phyloP scores from a whole-genome alignment of 1,139 yeast species.

The Yarrowia galli region DNA sequence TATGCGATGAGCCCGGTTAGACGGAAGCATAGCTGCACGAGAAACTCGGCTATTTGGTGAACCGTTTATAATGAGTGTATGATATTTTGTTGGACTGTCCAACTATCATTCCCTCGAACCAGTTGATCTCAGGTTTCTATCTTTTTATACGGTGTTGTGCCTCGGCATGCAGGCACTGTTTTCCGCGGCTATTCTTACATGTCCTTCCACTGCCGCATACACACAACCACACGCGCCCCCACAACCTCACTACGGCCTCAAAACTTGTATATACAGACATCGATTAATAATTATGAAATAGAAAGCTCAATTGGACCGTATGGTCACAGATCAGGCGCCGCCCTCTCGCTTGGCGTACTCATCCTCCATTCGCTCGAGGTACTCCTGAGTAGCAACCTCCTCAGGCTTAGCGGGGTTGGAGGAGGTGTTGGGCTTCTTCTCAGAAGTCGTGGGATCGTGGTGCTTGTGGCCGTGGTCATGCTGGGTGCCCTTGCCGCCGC shows the following conservation, averaged over 20 bases:
- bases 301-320: neutral
- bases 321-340: slow-evolving; percentile 42
- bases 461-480: slow-evolving; percentile 24
- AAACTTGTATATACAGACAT: neutral
- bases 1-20: slow-evolving; percentile 11
- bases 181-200: too few species aligned
- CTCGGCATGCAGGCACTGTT: too few species aligned
- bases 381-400: slow-evolving; percentile 41
- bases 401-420: slow-evolving; percentile 29
- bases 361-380: slow-evolving; percentile 45
- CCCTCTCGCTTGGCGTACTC: slow-evolving; percentile 47
- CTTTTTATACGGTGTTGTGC: too few species aligned
- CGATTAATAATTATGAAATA: neutral
- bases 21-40: too few species aligned
- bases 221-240: too few species aligned
- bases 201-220: too few species aligned
- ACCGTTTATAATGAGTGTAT: too few species aligned
- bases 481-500: slow-evolving; percentile 4
- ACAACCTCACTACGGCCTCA: too few species aligned
- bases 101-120: too few species aligned
- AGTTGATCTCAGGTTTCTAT: too few species aligned
- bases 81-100: too few species aligned
- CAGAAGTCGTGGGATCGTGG: slow-evolving; percentile 6
- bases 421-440: slow-evolving; percentile 19
- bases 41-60: too few species aligned